Conservation (phyloP, 331 rosid species). For the Quercus phellos region DNA sequence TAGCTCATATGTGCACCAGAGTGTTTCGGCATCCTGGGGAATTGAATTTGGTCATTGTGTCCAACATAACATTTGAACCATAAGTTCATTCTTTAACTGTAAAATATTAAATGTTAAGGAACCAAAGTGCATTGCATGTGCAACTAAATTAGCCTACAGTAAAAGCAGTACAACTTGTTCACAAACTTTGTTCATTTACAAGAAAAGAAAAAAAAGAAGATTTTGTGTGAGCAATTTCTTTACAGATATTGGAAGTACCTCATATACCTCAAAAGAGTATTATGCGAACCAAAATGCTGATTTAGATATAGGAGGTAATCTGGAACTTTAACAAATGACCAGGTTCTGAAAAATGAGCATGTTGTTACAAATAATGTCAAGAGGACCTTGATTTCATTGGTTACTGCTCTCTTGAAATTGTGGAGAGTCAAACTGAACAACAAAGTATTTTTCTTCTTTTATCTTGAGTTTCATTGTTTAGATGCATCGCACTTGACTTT, state of each 20-base stretch:
- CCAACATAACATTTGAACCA: too few species aligned
- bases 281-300: neutral
- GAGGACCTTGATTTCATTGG: constrained; percentile 1
- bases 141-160: too few species aligned
- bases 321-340: neutral
- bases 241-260: constrained; percentile 9
- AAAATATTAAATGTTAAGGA: too few species aligned
- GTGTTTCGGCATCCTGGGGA: too few species aligned
- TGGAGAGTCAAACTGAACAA: constrained; percentile 45
- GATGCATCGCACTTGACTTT: constrained; percentile 42
- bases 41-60: too few species aligned
- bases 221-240: constrained; percentile 16
- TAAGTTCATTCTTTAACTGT: too few species aligned
- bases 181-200: neutral
- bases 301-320: neutral
- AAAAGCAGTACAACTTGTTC: neutral
- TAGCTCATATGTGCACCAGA: too few species aligned
- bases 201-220: constrained; percentile 14
- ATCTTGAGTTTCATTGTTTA: constrained; percentile 34
- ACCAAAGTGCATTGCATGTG: too few species aligned
- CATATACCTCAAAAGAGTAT: neutral
- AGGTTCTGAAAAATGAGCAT: neutral
- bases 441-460: constrained; percentile 48
- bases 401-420: constrained; percentile 9
- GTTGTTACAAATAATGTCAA: constrained; percentile 10